Percentiles rank a stretch among this genome's conserved stretches.
phyloP scores from a whole-genome alignment of 2,329 filamentous ascomycete species.

The Helotiales sp. region DNA sequence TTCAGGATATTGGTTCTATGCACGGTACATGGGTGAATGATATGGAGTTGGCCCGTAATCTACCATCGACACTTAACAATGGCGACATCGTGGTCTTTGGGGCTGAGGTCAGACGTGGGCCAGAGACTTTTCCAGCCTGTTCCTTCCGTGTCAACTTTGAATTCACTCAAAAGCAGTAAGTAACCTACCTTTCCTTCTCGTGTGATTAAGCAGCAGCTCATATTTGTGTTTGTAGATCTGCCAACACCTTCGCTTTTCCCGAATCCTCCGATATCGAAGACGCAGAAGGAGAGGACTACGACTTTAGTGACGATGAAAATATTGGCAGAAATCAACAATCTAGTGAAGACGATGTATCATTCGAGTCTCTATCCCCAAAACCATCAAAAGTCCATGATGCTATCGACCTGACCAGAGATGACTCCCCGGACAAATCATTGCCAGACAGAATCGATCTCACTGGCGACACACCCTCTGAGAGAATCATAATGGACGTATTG shows the following conservation, averaged over 20 bases:
- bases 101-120: conserved; percentile 47
- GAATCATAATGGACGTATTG: conserved; percentile 6
- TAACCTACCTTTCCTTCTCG: conserved; percentile 1
- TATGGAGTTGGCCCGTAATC: conserved; percentile 37
- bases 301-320: conserved; percentile 28
- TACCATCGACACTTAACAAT: conserved; percentile 33
- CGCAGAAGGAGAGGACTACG: conserved; percentile 25
- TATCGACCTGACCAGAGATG: conserved; percentile 35
- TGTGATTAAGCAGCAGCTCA: conserved; percentile 4
- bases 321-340: conserved; percentile 20
- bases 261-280: conserved; percentile 34
- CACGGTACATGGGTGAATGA: conserved; percentile 61
- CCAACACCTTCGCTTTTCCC: conserved; percentile 28
- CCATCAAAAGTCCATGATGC: conserved; percentile 20
- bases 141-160: conserved; percentile 29
- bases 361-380: conserved; percentile 24
- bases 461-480: conserved; percentile 13
- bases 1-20: conserved; percentile 59
- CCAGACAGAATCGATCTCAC: conserved; percentile 20
- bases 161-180: conserved; percentile 31
- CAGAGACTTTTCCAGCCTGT: conserved; percentile 39
- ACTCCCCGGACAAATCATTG: conserved; percentile 19
- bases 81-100: conserved; percentile 47
- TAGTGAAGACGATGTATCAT: conserved; percentile 30
- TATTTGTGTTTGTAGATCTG: conserved; percentile 9